Evolutionary conservation across 2,329 filamentous ascomycete species (phyloP).

Genomic region (Talaromyces sp.): DNA sequence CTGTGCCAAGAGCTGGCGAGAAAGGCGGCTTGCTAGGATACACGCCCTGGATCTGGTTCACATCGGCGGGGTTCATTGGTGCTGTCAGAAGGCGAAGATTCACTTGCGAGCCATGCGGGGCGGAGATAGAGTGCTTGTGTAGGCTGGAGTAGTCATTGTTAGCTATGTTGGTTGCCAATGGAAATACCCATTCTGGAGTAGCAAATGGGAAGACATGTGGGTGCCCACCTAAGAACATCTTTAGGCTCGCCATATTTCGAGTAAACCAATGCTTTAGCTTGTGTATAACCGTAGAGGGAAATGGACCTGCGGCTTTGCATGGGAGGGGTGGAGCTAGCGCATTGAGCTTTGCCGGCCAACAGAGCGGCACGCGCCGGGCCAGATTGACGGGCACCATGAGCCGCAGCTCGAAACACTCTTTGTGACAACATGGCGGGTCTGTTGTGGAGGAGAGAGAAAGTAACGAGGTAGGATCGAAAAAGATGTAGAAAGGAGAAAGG

Average conservation of each 20-base stretch:
- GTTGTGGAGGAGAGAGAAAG: background rate
- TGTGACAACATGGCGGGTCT: conserved; percentile 33
- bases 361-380: conserved; percentile 12
- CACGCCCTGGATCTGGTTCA: conserved; percentile 96
- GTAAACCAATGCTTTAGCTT: conserved; percentile 53
- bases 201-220: background rate
- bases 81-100: conserved; percentile 87
- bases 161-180: background rate
- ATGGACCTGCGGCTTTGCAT: conserved; percentile 39
- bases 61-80: conserved; percentile 94
- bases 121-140: conserved; percentile 53
- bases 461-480: conserved; percentile 3
- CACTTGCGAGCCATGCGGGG: conserved; percentile 62
- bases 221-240: conserved; percentile 48
- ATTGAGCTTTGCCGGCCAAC: conserved; percentile 15
- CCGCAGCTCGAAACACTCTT: conserved; percentile 25
- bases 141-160: conserved; percentile 30
- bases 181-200: background rate
- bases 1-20: conserved; percentile 73
- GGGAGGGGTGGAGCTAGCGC: conserved; percentile 13
- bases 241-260: conserved; percentile 53
- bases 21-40: conserved; percentile 86
- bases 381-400: conserved; percentile 16
- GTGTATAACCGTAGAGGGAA: conserved; percentile 53
- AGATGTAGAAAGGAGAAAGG: conserved; percentile 2